Percentiles rank a stretch among this genome's conserved stretches.
Evolutionary conservation across 2,329 filamentous ascomycete genomes (phyloP).

Genomic region (Cytospora piceae): DNA sequence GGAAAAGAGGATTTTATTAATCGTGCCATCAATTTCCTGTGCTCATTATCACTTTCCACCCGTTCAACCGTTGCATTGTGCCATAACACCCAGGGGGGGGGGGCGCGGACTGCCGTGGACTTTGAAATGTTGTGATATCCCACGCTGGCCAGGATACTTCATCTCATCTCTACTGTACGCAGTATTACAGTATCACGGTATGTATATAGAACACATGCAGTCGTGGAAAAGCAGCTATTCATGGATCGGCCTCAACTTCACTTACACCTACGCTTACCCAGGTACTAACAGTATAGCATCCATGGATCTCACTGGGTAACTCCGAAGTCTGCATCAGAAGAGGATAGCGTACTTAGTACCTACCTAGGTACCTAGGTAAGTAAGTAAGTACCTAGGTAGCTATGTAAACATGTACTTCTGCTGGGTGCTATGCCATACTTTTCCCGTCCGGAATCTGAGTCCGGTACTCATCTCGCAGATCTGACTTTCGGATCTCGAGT

Average conservation of each 20-base stretch:
- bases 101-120: not conserved
- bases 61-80: not conserved
- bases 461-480: conserved; percentile 14
- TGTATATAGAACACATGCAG: not conserved
- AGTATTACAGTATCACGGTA: not conserved
- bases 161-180: not conserved
- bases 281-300: too few relatives aligned
- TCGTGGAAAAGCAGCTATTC: too few relatives aligned
- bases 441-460: not conserved
- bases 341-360: too few relatives aligned
- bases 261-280: too few relatives aligned
- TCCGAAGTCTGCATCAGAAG: not conserved
- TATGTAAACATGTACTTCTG: not conserved
- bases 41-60: not conserved
- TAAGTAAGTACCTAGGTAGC: not conserved
- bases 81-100: not conserved
- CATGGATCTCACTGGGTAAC: too few relatives aligned
- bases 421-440: too few relatives aligned
- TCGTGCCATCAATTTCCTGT: not conserved
- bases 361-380: too few relatives aligned
- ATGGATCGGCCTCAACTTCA: too few relatives aligned
- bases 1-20: not conserved
- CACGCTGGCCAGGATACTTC: not conserved
- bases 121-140: not conserved
- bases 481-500: conserved; percentile 20